A percentile compares a stretch with the other conserved stretches of the same genome.
Evolutionary conservation across 2,329 filamentous ascomycete species (phyloP).

Genomic region (Ceratocystis diversiconidia): DNA sequence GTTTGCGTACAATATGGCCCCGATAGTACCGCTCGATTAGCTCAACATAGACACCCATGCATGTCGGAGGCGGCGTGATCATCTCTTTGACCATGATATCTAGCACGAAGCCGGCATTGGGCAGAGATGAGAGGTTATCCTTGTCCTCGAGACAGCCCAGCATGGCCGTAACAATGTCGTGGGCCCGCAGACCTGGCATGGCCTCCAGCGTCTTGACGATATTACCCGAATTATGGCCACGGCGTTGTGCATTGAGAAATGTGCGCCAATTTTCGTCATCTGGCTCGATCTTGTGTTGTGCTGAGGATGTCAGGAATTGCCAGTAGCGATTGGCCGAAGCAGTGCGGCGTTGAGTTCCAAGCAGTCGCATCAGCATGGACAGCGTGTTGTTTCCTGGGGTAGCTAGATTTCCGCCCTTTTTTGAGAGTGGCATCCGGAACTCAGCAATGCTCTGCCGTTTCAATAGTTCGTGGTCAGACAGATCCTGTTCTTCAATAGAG

Average conservation of each 20-base stretch:
- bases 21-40: conserved; percentile 15
- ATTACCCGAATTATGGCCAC: conserved; percentile 49
- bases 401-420: conserved; percentile 24
- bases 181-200: conserved; percentile 33
- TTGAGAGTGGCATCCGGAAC: not conserved
- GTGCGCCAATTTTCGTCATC: conserved; percentile 57
- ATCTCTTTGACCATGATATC: conserved; percentile 37
- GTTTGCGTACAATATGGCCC: conserved; percentile 1
- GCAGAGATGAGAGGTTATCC: conserved; percentile 55
- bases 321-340: conserved; percentile 62
- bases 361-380: conserved; percentile 52
- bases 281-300: conserved; percentile 45
- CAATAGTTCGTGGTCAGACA: not conserved
- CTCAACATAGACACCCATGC: conserved; percentile 8
- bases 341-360: conserved; percentile 45
- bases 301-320: conserved; percentile 45
- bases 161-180: conserved; percentile 16
- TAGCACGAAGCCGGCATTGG: conserved; percentile 50
- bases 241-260: conserved; percentile 53
- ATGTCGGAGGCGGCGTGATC: conserved; percentile 19
- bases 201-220: conserved; percentile 44
- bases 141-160: conserved; percentile 54
- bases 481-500: not conserved
- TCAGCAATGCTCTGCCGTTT: not conserved
- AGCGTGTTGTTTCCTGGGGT: conserved; percentile 44